Percentiles rank a stretch among this genome's conserved stretches.
Evolutionary conservation across 495 filamentous ascomycete species (phyloP).

Genomic region (Xylaria telfairii): DNA sequence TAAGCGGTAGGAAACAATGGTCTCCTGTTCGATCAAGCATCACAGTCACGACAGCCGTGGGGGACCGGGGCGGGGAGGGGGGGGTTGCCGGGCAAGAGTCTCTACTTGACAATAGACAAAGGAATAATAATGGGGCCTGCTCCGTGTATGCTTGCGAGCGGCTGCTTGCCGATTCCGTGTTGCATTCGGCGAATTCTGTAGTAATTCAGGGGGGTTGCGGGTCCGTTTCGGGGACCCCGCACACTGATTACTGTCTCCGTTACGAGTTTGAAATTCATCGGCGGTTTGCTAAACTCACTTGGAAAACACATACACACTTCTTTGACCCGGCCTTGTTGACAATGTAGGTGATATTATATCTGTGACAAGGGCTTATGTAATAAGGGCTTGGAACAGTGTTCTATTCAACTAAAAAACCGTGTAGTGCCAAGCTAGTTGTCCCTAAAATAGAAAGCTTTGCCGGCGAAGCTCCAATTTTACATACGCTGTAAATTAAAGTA

Average conservation of each 20-base stretch:
- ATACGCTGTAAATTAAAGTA: too few species aligned
- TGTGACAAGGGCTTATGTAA: too few species aligned
- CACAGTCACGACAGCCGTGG: slow-evolving; percentile 14
- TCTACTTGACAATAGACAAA: slow-evolving; percentile 18
- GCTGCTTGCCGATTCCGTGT: slow-evolving; percentile 27
- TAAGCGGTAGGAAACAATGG: too few species aligned
- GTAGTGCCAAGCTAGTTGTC: too few species aligned
- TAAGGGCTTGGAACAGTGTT: too few species aligned
- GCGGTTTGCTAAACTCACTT: slow-evolving; percentile 28
- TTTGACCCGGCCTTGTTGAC: slow-evolving; percentile 37
- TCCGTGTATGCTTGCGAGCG: slow-evolving; percentile 33
- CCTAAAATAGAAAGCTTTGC: too few species aligned
- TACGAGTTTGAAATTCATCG: slow-evolving; percentile 28
- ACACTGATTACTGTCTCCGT: slow-evolving; percentile 36
- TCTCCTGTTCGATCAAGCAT: slow-evolving; percentile 36
- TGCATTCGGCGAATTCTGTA: slow-evolving; percentile 16
- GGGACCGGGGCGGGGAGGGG: background rate
- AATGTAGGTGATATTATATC: slow-evolving; percentile 28
- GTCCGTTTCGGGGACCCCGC: slow-evolving; percentile 25
- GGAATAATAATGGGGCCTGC: slow-evolving; percentile 12
- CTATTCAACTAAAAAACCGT: too few species aligned
- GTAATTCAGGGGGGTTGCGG: slow-evolving; percentile 32
- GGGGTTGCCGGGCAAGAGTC: slow-evolving; percentile 22
- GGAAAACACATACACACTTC: slow-evolving; percentile 4
- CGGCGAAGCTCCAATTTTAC: too few species aligned